Base-by-base conservation (phyloP, 2,329 filamentous ascomycete species). In the Pseudogymnoascus destructans region DNA sequence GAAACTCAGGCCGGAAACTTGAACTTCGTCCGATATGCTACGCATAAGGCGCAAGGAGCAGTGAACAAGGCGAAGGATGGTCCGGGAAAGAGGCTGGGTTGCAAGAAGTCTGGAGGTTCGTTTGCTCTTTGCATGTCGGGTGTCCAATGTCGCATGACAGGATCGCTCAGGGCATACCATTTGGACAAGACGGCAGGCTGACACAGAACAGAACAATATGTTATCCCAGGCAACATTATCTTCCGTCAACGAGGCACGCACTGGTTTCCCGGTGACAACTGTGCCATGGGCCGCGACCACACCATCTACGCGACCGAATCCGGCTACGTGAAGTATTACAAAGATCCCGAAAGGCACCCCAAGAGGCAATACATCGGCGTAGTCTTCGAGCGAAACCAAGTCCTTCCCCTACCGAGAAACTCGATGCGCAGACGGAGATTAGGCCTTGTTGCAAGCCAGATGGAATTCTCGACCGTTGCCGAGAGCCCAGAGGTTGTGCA, bases 281-380 rank as follows among this genome's bases (percentile, higher is more conserved):
- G 87, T 72, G 87, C 85, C 66, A 92, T 97, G 77, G 93, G 93
- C 56, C 86, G 93, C 61, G 91, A 98, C 72, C 93, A 97, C 76
- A 97, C 92, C 56, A 95, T 98, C 70, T 95, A 88, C 73, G 84
- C 93, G 57, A 85, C 84, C 60, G 81, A 86, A 59, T 79, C 86
- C 3, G 93, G 93, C 63, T 98, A 95, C 73, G 93, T 98, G 61
- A 90, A 93, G 66, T 98, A 95, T 80, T 98, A 98, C 78, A 84
- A 86, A 69, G 92, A 98, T 70, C 90, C 91, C 0, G 73, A 79
- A 30, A 79, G 77, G 60, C 89, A 97, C 72, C 87, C 91, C 0
- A 87, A 89, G 64, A 82, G 91, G 61, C 89, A 95, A 71, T 98
- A 91, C 77, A 98, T 98, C 67, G 93, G 93, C 61, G 86, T 98